phyloP scores from a whole-genome alignment of 345 rosid genomes.

The Moricandia moricandioides region DNA sequence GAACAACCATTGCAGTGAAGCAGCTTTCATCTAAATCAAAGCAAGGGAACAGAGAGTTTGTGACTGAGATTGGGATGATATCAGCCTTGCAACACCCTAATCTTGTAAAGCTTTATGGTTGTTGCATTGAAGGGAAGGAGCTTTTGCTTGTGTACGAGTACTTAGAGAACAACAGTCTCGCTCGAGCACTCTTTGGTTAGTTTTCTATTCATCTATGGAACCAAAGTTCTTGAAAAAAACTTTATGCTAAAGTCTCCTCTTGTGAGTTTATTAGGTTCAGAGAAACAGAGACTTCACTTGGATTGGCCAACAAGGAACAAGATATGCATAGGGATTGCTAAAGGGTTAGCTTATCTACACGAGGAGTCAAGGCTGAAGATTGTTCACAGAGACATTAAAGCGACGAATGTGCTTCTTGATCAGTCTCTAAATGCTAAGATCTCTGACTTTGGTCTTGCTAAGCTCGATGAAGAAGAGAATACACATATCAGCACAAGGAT shows the following conservation, averaged over 20 bases:
- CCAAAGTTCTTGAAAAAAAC: not conserved
- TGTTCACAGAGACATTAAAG: conserved; percentile 74
- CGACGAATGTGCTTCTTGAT: conserved; percentile 67
- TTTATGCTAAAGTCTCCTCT: not conserved
- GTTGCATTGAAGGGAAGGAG: conserved; percentile 64
- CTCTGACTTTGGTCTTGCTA: conserved; percentile 74
- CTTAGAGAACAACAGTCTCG: conserved; percentile 69
- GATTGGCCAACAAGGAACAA: conserved; percentile 64
- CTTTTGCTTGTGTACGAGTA: conserved; percentile 63
- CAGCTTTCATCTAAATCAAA: conserved; percentile 65
- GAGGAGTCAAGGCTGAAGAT: conserved; percentile 68
- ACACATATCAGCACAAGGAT: conserved; percentile 68
- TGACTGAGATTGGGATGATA: conserved; percentile 60
- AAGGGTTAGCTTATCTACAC: conserved; percentile 63
- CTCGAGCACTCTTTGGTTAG: conserved; percentile 61
- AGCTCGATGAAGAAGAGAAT: conserved; percentile 61
- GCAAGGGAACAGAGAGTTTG: conserved; percentile 68
- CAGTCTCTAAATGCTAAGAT: conserved; percentile 52
- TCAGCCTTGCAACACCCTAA: conserved; percentile 61
- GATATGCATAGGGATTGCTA: conserved; percentile 67
- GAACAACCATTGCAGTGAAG: conserved; percentile 57
- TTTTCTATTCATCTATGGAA: not conserved
- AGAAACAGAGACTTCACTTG: conserved; percentile 44
- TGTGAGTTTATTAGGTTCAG: conserved; percentile 32
- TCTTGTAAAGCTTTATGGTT: conserved; percentile 65